Evolutionary conservation across 495 filamentous ascomycete species (phyloP), one percentile per base, ranked within the genome.

Genomic region (Penicillium roqueforti): DNA sequence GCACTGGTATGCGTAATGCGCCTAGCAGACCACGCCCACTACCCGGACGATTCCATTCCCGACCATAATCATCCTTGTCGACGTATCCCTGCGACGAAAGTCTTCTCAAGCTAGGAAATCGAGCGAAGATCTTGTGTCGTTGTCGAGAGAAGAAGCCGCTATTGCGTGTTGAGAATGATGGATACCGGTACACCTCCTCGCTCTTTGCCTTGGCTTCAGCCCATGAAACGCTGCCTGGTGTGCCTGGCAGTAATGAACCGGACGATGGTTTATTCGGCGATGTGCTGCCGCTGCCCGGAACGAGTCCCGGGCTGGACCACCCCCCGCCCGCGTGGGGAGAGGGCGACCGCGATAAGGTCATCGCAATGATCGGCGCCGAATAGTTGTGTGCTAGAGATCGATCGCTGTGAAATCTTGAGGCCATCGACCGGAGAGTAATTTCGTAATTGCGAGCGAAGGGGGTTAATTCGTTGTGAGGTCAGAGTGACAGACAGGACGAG

Each of bases 341-440:
- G 42, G 89, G 89, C 62, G 89, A 92, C 70, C 88, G 83, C 49
- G 89, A 91, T 51, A 91, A 70, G 59, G 89, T 88, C 91, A 95
- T 95, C 57, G 75, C 68, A 29, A 18, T 26, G 60, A 55, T 56
- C 40, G 44, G 53, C 26, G 46, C 44, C 44, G 16, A 36, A n/a
- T 9, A 26, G 16, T 0, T 8, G 22, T 0, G 32, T 37, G 6
- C 13, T 28, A 22, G 26, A 28, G 8, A 28, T 9, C 1, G 25
- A 40, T 29, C 8, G n/a, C 36, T 26, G 31, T 18, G n/a, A 22
- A 3, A 6, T 18, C 8, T 34, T 13, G n/a, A 4, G 29, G 23
- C 28, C 34, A 11, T 7, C 3, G 25, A 39, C 16, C 31, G 45
- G 19, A 19, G 22, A n/a, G 32, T 32, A 36, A 26, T 9, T 26